Evolutionary conservation across 2,329 filamentous ascomycete genomes (phyloP).

Genomic region (Fusarium tricinctum): DNA sequence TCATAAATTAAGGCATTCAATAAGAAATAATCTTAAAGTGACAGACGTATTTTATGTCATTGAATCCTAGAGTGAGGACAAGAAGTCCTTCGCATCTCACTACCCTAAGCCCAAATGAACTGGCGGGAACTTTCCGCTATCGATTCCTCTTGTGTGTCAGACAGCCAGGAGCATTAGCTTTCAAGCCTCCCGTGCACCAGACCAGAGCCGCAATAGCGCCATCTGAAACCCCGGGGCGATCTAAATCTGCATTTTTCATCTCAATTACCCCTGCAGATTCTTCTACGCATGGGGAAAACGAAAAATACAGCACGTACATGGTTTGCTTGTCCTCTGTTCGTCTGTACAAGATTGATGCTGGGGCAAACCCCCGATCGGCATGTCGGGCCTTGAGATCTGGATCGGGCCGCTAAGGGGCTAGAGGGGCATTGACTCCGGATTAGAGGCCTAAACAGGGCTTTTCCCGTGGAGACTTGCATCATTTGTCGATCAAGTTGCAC

Average conservation of each 20-base stretch:
- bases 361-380: background rate
- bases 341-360: background rate
- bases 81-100: too few species aligned
- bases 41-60: too few species aligned
- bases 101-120: too few species aligned
- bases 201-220: background rate
- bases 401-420: constrained; percentile 9
- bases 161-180: too few species aligned
- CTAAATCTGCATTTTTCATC: too few species aligned
- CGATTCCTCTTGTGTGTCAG: too few species aligned
- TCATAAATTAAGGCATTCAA: background rate
- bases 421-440: background rate
- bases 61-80: too few species aligned
- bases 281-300: background rate
- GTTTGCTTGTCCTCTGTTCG: too few species aligned
- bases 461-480: background rate
- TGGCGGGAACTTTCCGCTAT: too few species aligned
- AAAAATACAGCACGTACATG: background rate
- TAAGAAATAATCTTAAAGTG: too few species aligned
- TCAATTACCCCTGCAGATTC: too few species aligned
- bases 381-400: constrained; percentile 9
- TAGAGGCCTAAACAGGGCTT: background rate
- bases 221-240: background rate
- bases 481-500: background rate
- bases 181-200: background rate